Evolutionary conservation across 2,329 filamentous ascomycete genomes (phyloP).

Genomic region (Sclerotinia minor): DNA sequence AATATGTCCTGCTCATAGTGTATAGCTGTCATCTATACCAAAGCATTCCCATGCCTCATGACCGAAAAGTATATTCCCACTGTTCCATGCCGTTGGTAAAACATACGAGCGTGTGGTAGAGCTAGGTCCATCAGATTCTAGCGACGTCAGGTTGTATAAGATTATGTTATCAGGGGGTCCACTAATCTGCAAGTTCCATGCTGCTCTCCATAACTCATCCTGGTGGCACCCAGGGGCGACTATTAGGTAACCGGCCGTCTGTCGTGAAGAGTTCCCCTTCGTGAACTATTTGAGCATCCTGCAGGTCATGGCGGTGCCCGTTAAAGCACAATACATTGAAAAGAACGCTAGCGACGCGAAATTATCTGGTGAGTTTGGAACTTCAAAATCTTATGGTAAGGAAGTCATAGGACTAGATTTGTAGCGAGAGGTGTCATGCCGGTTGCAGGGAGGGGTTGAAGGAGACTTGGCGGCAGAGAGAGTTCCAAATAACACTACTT

Average conservation of each 20-base stretch:
- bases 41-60: not conserved
- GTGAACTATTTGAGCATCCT: not conserved
- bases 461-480: not conserved
- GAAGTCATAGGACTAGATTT: not conserved
- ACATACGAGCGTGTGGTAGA: not conserved
- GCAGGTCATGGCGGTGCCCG: not conserved
- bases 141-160: not conserved
- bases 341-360: not conserved
- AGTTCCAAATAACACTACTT: not conserved
- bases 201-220: not conserved
- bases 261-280: not conserved
- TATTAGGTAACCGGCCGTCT: not conserved
- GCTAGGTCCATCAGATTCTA: not conserved
- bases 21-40: not conserved
- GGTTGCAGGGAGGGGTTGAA: not conserved
- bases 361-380: not conserved
- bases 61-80: too few relatives aligned
- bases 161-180: not conserved
- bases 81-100: too few relatives aligned
- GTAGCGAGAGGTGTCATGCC: too few relatives aligned
- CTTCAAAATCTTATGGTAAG: too few relatives aligned
- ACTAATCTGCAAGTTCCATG: not conserved
- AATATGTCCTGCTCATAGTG: not conserved
- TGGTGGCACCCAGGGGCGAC: not conserved
- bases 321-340: not conserved